phyloP scores from a whole-genome alignment of 2,329 filamentous ascomycete species.

The Trichophaea hybrida region DNA sequence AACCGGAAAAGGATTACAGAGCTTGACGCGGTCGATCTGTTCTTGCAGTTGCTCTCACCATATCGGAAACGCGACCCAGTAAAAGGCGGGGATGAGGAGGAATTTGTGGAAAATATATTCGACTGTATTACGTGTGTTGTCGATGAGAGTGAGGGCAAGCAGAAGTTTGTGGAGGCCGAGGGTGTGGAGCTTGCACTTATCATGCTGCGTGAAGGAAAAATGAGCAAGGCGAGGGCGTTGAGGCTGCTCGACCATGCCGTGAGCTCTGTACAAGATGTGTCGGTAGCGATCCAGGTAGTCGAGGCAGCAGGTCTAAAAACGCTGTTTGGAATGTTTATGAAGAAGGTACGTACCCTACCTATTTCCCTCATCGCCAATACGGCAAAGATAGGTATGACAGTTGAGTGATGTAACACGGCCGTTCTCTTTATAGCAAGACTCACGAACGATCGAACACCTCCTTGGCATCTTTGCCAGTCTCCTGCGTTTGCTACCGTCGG shows the following conservation, averaged over 20 bases:
- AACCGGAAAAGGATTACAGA: constrained; percentile 50
- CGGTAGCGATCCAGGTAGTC: constrained; percentile 54
- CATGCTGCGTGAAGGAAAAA: constrained; percentile 79
- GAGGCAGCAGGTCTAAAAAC: constrained; percentile 74
- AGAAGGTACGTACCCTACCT: constrained; percentile 37
- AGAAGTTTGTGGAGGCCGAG: constrained; percentile 74
- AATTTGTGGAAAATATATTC: constrained; percentile 90
- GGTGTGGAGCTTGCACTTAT: constrained; percentile 83
- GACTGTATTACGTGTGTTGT: constrained; percentile 69
- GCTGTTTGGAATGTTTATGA: constrained; percentile 77
- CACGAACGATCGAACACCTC: constrained; percentile 58
- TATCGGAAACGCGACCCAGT: constrained; percentile 79
- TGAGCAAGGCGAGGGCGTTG: constrained; percentile 62
- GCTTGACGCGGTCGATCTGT: constrained; percentile 58
- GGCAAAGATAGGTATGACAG: background rate
- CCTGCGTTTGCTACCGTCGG: constrained; percentile 61
- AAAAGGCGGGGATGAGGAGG: constrained; percentile 77
- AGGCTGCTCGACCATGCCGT: constrained; percentile 73
- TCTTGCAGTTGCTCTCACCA: constrained; percentile 68
- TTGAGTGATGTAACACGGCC: background rate
- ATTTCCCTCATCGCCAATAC: background rate
- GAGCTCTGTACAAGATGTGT: constrained; percentile 37
- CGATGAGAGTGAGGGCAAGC: constrained; percentile 60
- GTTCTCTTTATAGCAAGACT: constrained; percentile 39
- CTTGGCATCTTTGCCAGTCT: constrained; percentile 73